Conservation (phyloP, 2,329 filamentous ascomycete species). For the Verticillium dahliae region DNA sequence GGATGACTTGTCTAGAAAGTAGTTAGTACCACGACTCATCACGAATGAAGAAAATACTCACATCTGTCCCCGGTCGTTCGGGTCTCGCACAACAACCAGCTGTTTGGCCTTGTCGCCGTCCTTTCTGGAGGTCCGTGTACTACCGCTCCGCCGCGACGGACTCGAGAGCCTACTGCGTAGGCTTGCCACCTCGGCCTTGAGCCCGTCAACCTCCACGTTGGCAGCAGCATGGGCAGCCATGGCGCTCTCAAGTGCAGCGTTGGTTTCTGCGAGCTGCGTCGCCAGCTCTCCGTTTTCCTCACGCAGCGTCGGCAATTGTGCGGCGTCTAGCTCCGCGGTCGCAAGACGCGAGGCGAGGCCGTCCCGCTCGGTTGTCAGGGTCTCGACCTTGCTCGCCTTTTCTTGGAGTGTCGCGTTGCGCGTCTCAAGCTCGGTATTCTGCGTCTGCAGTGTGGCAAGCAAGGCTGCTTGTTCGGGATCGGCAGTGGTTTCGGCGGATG, state of each 20-base stretch:
- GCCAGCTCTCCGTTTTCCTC: slow-evolving; percentile 7
- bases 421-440: slow-evolving; percentile 9
- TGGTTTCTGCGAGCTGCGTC: slow-evolving; percentile 8
- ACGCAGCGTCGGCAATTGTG: slow-evolving; percentile 5
- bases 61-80: slow-evolving; percentile 11
- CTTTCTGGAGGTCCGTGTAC: slow-evolving; percentile 6
- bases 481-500: not conserved
- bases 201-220: slow-evolving; percentile 6
- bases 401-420: slow-evolving; percentile 10
- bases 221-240: slow-evolving; percentile 8
- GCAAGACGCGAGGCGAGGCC: slow-evolving; percentile 2
- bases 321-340: slow-evolving; percentile 6
- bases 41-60: not conserved
- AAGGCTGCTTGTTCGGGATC: not conserved
- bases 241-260: slow-evolving; percentile 8
- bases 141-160: slow-evolving; percentile 6
- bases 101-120: slow-evolving; percentile 10
- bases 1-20: slow-evolving; percentile 7
- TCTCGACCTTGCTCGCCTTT: slow-evolving; percentile 4
- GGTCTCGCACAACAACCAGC: slow-evolving; percentile 11
- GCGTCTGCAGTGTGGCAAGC: slow-evolving; percentile 1
- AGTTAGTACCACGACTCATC: not conserved
- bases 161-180: slow-evolving; percentile 7
- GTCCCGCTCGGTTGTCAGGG: slow-evolving; percentile 9
- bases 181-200: slow-evolving; percentile 8